Evolutionary conservation across 2,329 filamentous ascomycete species (phyloP).

Genomic region (Penicillium brasilianum): DNA sequence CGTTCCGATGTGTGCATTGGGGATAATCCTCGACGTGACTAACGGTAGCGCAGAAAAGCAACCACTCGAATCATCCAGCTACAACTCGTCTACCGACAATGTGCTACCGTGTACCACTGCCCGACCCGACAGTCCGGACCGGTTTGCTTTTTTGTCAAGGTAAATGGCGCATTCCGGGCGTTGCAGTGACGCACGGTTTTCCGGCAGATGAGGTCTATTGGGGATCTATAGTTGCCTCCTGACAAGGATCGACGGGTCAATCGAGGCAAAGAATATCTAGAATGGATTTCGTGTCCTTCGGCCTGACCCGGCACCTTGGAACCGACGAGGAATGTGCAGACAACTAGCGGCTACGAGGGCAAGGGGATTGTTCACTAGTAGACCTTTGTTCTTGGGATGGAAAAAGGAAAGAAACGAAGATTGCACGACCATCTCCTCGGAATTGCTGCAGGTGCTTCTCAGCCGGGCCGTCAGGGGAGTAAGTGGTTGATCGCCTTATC

Average conservation of each 20-base stretch:
- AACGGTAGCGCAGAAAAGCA: conserved; percentile 3
- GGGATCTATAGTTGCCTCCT: conserved; percentile 1
- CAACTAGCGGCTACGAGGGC: neutral
- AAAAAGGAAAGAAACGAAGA: conserved; percentile 7
- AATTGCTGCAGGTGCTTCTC: conserved; percentile 4
- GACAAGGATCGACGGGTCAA: neutral
- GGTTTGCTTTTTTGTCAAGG: conserved; percentile 1
- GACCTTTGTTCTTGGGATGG: neutral
- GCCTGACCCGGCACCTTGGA: neutral
- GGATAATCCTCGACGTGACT: conserved; percentile 1
- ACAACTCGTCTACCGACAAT: neutral
- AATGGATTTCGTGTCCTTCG: neutral
- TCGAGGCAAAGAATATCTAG: conserved; percentile 1
- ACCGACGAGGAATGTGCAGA: conserved; percentile 1
- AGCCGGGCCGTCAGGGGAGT: conserved; percentile 1
- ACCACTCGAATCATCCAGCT: neutral
- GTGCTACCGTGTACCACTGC: neutral
- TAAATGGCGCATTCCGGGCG: conserved; percentile 4
- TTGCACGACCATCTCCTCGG: conserved; percentile 10
- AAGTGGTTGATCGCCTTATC: neutral
- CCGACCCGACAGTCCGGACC: neutral
- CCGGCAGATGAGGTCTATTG: neutral
- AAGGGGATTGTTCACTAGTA: conserved; percentile 1
- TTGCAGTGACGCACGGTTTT: neutral
- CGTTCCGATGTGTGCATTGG: neutral